Conservation (phyloP, 331 rosid genomes). For the Acacia pycnantha region DNA sequence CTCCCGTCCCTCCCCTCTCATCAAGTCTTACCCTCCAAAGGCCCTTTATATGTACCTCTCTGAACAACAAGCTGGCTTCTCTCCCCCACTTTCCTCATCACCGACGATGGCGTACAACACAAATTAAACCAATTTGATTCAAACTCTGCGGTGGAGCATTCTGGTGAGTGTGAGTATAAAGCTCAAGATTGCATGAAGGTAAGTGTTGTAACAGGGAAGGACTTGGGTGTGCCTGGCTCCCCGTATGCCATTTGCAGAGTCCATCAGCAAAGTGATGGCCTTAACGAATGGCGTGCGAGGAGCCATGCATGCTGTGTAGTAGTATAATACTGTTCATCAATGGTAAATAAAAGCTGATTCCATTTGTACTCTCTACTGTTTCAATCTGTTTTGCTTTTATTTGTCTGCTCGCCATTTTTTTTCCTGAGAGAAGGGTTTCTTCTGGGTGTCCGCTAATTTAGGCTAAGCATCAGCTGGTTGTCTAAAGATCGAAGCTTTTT, state of each 20-base stretch:
- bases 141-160: background rate
- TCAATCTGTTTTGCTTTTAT: background rate
- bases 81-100: background rate
- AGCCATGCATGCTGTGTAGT: constrained; percentile 53
- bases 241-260: constrained; percentile 63
- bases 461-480: constrained; percentile 1
- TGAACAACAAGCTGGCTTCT: background rate
- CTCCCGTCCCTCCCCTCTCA: background rate
- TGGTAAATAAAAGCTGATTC: background rate
- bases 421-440: background rate
- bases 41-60: background rate
- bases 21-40: constrained; percentile 6
- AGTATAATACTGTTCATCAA: background rate
- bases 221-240: constrained; percentile 67
- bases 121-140: background rate
- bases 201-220: background rate
- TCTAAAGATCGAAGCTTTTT: background rate
- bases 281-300: constrained; percentile 62
- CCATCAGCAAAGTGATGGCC: constrained; percentile 41
- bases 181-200: background rate
- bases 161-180: background rate
- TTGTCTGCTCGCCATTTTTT: background rate
- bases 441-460: background rate
- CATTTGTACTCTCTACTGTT: background rate
- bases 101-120: background rate